Evolutionary conservation across 139 green algal species (phyloP), one percentile per base, ranked within the genome.

Genomic region (Chlamydomonas sp.): DNA sequence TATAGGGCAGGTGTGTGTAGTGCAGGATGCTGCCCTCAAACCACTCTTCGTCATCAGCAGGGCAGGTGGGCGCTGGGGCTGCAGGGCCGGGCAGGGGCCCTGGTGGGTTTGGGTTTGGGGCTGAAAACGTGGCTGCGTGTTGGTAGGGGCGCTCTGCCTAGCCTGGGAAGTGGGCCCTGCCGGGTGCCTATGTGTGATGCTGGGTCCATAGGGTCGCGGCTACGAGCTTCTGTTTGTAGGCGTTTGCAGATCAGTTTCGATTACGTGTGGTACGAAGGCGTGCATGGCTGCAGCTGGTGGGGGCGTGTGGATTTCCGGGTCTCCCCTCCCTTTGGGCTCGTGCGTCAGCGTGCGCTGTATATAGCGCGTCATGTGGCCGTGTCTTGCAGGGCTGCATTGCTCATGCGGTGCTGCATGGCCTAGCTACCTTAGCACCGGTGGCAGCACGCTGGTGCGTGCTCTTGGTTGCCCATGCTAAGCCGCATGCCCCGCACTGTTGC

Each of bases 1-100:
- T 49, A 49, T 49, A 0, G 31, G 31, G 31, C 0, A 49, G 31
- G 31, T 49, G 31, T 49, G 31, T 49, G 31, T 49, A 49, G 31
- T 49, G 31, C 31, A 49, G 31, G 31, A 49, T 49, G 31, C 3
- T 72, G 89, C n/a, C 82, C 96, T 72, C 77, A 86, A 62, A 79
- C 93, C 2, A 92, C 95, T 0, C 95, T 97, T 63, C 72, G 93
- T 5, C 95, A 97, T 78, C 87, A 91, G 20, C 90, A 95, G 64
- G 95, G 94, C 5, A 95, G 96, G 89, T 93, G 94, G 12, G 84
- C 96, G 79, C 16, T 90, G 79, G 87, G 71, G 81, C 9, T 77
- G 17, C 66, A 71, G 0, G 9, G 66, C 12, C 66, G 12, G 9
- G 66, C 10, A 71, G 31, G 31, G 31, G 31, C 31, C 66, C 12